Conservation (phyloP, 169 alveolate genomes). For the Cryptosporidium ryanae region DNA sequence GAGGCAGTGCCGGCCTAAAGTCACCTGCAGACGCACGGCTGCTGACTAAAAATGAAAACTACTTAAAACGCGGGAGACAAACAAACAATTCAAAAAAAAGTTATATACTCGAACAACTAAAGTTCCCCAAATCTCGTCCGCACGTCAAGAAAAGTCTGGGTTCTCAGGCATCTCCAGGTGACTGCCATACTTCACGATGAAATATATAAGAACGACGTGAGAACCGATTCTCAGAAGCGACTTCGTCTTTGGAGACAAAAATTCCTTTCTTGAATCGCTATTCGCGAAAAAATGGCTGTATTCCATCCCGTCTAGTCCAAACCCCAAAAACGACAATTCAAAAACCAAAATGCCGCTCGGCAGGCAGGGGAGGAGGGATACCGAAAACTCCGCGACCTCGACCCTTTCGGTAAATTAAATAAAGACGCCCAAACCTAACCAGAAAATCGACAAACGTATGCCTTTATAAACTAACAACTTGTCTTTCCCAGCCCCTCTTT, state of each 20-base stretch:
- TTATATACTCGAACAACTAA: no score
- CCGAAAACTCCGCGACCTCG: not conserved
- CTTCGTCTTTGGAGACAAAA: slow-evolving; percentile 32
- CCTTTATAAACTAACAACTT: no score
- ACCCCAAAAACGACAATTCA: not conserved
- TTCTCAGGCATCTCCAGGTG: slow-evolving; percentile 63
- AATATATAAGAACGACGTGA: slow-evolving; percentile 17
- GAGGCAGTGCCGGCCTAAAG: no score
- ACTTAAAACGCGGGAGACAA: no score
- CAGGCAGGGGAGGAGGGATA: not conserved
- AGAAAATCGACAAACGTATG: no score
- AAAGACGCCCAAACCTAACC: no score
- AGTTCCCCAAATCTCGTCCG: not conserved
- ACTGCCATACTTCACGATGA: slow-evolving; percentile 43
- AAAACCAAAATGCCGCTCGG: not conserved
- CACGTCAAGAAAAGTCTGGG: slow-evolving; percentile 20
- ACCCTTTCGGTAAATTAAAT: no score
- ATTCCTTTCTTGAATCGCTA: not conserved
- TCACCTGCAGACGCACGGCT: no score
- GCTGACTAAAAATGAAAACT: no score
- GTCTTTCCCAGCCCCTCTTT: no score
- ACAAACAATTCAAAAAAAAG: no score
- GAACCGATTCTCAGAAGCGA: slow-evolving; percentile 45
- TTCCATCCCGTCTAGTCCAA: slow-evolving; percentile 6
- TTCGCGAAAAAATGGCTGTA: slow-evolving; percentile 13